phyloP scores from a whole-genome alignment of 139 green algal species.

The Tetratostichococcus sp. region DNA sequence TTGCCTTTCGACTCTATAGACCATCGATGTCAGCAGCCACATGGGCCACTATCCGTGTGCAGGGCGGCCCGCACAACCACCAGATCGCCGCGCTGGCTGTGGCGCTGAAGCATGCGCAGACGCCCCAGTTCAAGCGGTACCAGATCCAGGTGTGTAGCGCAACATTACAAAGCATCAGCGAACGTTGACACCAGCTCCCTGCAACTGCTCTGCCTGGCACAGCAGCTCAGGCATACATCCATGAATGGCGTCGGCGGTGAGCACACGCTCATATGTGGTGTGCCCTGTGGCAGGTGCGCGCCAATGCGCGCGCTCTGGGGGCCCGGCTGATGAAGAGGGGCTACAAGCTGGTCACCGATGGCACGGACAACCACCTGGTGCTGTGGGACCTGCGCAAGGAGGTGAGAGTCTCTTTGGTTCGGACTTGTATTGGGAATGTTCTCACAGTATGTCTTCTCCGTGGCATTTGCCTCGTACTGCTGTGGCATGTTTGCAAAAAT shows the following conservation, averaged over 20 bases:
- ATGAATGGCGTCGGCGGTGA: no score
- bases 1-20: no score
- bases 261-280: no score
- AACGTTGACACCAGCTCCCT: no score
- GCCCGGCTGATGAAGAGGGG: slow-evolving; percentile 51
- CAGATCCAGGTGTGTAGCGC: slow-evolving; percentile 27
- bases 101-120: slow-evolving; percentile 67
- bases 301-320: slow-evolving; percentile 66
- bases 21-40: no score
- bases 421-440: no score
- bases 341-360: slow-evolving; percentile 78
- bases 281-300: slow-evolving; percentile 55
- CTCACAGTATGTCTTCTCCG: no score
- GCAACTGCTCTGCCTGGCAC: no score
- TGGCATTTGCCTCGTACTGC: no score
- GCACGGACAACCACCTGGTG: slow-evolving; percentile 86
- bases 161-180: no score
- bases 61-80: slow-evolving; percentile 88
- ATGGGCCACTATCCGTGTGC: slow-evolving; percentile 10
- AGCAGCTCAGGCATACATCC: no score
- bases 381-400: slow-evolving; percentile 83
- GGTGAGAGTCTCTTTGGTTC: neutral
- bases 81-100: slow-evolving; percentile 76
- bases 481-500: no score
- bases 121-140: slow-evolving; percentile 60